Evolutionary conservation across 2,329 filamentous ascomycete species (phyloP).

Genomic region (Cladophialophora psammophila): DNA sequence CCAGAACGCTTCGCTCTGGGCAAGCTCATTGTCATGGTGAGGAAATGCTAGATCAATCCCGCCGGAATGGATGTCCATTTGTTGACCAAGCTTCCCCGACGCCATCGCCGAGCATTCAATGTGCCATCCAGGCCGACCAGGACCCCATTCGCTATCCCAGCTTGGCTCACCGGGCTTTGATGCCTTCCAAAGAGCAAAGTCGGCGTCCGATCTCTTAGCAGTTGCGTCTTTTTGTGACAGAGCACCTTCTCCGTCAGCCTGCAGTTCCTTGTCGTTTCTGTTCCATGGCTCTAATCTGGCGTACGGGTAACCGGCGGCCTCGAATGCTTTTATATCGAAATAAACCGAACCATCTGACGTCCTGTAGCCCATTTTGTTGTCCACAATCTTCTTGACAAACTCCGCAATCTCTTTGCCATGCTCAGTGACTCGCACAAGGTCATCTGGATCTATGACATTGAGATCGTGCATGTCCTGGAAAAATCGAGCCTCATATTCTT

Average conservation of each 20-base stretch:
- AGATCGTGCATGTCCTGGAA: slow-evolving; percentile 85
- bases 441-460: slow-evolving; percentile 83
- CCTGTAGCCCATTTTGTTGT: slow-evolving; percentile 84
- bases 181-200: slow-evolving; percentile 94
- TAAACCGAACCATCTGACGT: slow-evolving; percentile 84
- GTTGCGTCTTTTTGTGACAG: slow-evolving; percentile 63
- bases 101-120: slow-evolving; percentile 98
- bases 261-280: slow-evolving; percentile 79
- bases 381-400: slow-evolving; percentile 82
- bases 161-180: slow-evolving; percentile 90
- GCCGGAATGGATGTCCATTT: slow-evolving; percentile 92
- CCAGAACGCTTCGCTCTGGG: slow-evolving; percentile 89
- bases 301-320: slow-evolving; percentile 83
- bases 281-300: slow-evolving; percentile 85
- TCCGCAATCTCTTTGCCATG: slow-evolving; percentile 86
- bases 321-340: slow-evolving; percentile 88
- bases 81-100: slow-evolving; percentile 80
- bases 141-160: slow-evolving; percentile 88
- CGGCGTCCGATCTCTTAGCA: slow-evolving; percentile 77
- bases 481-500: slow-evolving; percentile 86
- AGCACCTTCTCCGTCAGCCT: slow-evolving; percentile 89
- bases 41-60: slow-evolving; percentile 91
- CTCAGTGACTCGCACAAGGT: slow-evolving; percentile 88
- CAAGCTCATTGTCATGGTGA: slow-evolving; percentile 91
- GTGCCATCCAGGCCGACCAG: slow-evolving; percentile 91